Evolutionary conservation across 495 filamentous ascomycete genomes (phyloP).

Genomic region (Penicillium simplicissimum): DNA sequence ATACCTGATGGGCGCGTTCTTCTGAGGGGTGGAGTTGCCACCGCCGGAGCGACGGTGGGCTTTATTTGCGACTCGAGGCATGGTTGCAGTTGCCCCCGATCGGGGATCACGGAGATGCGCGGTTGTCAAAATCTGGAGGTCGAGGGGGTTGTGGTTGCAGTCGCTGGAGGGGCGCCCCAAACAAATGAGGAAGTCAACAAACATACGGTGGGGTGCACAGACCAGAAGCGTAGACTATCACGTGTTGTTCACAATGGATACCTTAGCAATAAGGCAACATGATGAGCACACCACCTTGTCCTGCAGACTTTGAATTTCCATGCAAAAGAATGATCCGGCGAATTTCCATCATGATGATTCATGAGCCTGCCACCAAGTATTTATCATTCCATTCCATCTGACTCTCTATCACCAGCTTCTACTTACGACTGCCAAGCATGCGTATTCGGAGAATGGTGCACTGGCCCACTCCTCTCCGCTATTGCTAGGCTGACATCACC

Average conservation of each 20-base stretch:
- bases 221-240: conserved; percentile 24
- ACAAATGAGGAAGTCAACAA: conserved; percentile 41
- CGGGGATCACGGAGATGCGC: conserved; percentile 25
- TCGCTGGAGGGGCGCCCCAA: conserved; percentile 24
- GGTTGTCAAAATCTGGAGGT: conserved; percentile 6
- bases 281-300: neutral
- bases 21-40: conserved; percentile 58
- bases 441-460: conserved; percentile 14
- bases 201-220: conserved; percentile 29
- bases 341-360: neutral
- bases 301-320: neutral
- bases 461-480: conserved; percentile 25
- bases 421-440: neutral
- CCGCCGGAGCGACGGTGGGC: conserved; percentile 50
- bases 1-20: conserved; percentile 69
- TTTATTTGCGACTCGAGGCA: conserved; percentile 73
- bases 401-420: neutral
- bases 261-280: conserved; percentile 12
- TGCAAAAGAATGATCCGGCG: neutral
- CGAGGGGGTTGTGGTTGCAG: conserved; percentile 16
- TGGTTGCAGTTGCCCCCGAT: conserved; percentile 46
- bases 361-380: neutral
- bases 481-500: conserved; percentile 32
- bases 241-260: conserved; percentile 1
- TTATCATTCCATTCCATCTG: neutral